Conservation (phyloP, 2,329 filamentous ascomycete genomes). For the Hirsutella minnesotensis region DNA sequence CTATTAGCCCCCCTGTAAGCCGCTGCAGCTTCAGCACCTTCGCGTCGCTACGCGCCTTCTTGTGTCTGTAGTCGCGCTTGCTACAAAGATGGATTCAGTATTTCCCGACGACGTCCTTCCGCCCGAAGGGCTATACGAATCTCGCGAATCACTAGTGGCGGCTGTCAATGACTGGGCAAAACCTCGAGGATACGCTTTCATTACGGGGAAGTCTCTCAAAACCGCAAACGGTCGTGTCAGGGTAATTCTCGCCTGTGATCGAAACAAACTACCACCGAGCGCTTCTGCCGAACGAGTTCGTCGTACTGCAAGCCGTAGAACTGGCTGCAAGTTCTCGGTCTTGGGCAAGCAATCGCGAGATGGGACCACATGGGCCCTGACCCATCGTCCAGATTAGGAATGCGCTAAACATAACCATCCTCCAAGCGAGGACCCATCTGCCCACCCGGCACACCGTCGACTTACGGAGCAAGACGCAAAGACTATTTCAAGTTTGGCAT, state of each 20-base stretch:
- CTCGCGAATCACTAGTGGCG: neutral
- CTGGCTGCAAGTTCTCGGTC: neutral
- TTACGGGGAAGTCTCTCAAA: neutral
- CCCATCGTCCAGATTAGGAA: slow-evolving; percentile 3
- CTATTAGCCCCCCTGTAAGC: too few relatives aligned
- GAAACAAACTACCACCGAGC: neutral
- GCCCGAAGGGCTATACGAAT: neutral
- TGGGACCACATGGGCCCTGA: neutral
- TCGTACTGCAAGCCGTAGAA: neutral
- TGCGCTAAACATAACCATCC: slow-evolving; percentile 3
- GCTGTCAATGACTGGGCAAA: neutral
- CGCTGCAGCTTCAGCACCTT: too few relatives aligned
- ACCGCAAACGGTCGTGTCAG: neutral
- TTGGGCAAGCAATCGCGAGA: neutral
- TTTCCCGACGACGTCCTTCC: neutral
- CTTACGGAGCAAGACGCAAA: slow-evolving; percentile 1
- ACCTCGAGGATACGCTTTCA: neutral
- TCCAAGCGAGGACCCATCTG: neutral
- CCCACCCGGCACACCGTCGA: slow-evolving; percentile 2
- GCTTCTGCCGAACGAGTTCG: neutral
- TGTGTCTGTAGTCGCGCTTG: too few relatives aligned
- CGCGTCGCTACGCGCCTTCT: too few relatives aligned
- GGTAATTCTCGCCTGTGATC: neutral
- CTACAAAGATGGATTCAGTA: too few relatives aligned
- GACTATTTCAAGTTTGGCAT: neutral